phyloP scores from a whole-genome alignment of 2,329 filamentous ascomycete species.

The Lomentospora prolificans region DNA sequence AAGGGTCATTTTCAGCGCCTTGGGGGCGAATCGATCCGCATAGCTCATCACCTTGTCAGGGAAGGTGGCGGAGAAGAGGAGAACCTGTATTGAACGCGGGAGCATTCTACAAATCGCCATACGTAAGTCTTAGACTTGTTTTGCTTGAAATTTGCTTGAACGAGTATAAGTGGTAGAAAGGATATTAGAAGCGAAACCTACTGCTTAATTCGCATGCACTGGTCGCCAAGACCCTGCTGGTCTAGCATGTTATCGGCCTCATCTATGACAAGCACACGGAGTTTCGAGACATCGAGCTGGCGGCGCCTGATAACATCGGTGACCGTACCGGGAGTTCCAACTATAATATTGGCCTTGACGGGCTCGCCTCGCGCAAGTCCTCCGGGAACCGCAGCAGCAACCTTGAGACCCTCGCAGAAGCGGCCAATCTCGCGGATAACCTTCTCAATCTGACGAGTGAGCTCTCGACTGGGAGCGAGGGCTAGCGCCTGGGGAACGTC shows the following conservation, averaged over 20 bases:
- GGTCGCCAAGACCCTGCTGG: conserved; percentile 87
- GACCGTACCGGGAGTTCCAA: conserved; percentile 90
- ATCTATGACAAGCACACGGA: conserved; percentile 83
- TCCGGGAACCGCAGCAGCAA: conserved; percentile 78
- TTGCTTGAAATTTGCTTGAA: background rate
- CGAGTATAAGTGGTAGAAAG: background rate
- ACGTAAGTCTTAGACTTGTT: background rate
- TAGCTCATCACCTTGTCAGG: conserved; percentile 78
- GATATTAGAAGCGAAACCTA: conserved; percentile 23
- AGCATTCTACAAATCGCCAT: conserved; percentile 46
- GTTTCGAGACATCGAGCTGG: conserved; percentile 58
- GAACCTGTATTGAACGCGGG: conserved; percentile 67
- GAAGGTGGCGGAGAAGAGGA: conserved; percentile 93
- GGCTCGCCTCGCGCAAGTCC: conserved; percentile 56
- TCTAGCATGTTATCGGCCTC: conserved; percentile 99
- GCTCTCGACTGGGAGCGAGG: conserved; percentile 84
- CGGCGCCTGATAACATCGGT: conserved; percentile 74
- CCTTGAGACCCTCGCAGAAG: conserved; percentile 65
- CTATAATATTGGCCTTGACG: conserved; percentile 69
- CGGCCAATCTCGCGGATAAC: conserved; percentile 78
- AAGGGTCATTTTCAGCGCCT: conserved; percentile 77
- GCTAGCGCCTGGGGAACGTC: conserved; percentile 75
- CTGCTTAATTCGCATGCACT: conserved; percentile 84
- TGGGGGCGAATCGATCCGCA: conserved; percentile 73
- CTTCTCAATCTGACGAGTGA: conserved; percentile 86